phyloP scores from a whole-genome alignment of 1,284 basidiomycete genomes.

The Schizophyllum amplum region DNA sequence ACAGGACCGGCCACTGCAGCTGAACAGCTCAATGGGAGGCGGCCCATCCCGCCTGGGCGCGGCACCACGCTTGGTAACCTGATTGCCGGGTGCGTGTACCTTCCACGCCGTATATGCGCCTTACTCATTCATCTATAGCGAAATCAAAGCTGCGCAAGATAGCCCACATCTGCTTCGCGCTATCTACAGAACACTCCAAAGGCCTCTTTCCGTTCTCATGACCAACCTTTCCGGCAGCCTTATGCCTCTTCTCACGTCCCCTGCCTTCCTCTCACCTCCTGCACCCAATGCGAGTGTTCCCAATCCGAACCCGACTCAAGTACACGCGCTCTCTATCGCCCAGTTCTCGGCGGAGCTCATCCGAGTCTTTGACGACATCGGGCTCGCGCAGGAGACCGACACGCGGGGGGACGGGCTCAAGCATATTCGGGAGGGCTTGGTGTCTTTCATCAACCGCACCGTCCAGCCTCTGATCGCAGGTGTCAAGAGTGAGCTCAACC shows the following conservation, averaged over 20 bases:
- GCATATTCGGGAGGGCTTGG: constrained; percentile 54
- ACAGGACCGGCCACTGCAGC: constrained; percentile 36
- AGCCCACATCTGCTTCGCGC: constrained; percentile 61
- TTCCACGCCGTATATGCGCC: neutral
- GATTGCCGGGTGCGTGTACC: constrained; percentile 53
- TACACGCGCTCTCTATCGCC: constrained; percentile 59
- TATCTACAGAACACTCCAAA: constrained; percentile 62
- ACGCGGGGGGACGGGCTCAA: constrained; percentile 57
- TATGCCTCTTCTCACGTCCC: constrained; percentile 55
- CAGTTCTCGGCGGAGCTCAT: constrained; percentile 65
- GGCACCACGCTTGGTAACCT: constrained; percentile 56
- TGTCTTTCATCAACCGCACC: constrained; percentile 57
- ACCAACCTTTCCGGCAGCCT: constrained; percentile 61
- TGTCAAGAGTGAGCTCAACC: constrained; percentile 53
- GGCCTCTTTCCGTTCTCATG: constrained; percentile 65
- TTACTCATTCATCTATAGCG: constrained; percentile 36
- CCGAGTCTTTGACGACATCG: constrained; percentile 56
- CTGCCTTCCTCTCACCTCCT: constrained; percentile 46
- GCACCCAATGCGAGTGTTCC: constrained; percentile 43
- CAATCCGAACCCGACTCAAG: constrained; percentile 55
- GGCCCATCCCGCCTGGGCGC: constrained; percentile 62
- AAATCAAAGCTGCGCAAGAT: constrained; percentile 53
- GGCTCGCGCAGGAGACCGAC: constrained; percentile 54
- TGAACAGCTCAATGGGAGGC: constrained; percentile 53
- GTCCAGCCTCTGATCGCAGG: constrained; percentile 52